A percentile compares a stretch with the other conserved stretches of the same genome.
Conservation (phyloP, 495 filamentous ascomycete genomes). For the Neurospora sp. region DNA sequence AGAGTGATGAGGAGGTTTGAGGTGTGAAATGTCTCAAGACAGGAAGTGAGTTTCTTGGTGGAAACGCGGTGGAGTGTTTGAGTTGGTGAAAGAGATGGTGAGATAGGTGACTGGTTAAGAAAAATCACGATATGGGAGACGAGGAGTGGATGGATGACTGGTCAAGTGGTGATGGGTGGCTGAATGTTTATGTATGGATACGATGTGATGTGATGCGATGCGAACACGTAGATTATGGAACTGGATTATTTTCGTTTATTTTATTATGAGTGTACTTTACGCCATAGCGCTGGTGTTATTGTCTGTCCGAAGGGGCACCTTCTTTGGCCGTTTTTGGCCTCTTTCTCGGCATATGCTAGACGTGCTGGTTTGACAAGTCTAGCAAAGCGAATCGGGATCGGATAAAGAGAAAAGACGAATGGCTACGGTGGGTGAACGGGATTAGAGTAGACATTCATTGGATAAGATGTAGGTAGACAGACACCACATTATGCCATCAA, state of each 20-base stretch:
- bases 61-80: background rate
- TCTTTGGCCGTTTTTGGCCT: background rate
- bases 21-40: background rate
- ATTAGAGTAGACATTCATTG: no score
- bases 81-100: background rate
- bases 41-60: background rate
- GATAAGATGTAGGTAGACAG: no score
- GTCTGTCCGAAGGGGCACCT: background rate
- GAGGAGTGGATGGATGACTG: background rate
- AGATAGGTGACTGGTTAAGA: background rate
- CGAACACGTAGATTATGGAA: background rate
- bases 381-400: no score
- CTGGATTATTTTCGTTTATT: background rate
- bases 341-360: background rate
- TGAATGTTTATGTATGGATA: background rate
- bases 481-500: no score
- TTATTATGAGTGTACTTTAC: background rate
- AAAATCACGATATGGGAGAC: background rate
- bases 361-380: no score
- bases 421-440: no score
- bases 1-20: constrained; percentile 82
- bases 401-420: no score
- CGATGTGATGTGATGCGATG: background rate
- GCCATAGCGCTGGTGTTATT: background rate
- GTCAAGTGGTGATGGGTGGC: background rate